These are phyloP conservation scores for Phenoliferia sp. DNA, from an alignment of 1,284 basidiomycete genomes.

Conservation along the genomic window DNA sequence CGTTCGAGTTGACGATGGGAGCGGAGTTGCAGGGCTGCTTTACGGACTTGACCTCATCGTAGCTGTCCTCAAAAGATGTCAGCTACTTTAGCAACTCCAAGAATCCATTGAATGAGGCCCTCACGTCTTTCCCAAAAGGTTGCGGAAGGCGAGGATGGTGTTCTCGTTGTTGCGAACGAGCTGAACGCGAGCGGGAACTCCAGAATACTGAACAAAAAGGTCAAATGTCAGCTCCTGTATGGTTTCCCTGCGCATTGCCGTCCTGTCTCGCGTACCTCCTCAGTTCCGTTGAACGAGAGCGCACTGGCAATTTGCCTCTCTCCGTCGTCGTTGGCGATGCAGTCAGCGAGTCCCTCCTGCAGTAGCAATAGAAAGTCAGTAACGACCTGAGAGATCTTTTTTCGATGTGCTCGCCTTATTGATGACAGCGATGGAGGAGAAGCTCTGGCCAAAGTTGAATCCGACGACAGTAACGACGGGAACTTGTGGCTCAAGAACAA, in stretches of 20 bases:
- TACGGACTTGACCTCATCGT: constrained; percentile 55
- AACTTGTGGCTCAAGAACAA: constrained; percentile 13
- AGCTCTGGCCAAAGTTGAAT: constrained; percentile 96
- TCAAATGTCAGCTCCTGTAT: not conserved
- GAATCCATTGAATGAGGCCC: constrained; percentile 36
- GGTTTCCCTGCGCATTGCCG: not conserved
- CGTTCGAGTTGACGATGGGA: constrained; percentile 65
- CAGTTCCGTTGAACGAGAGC: constrained; percentile 84
- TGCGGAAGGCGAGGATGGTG: constrained; percentile 89
- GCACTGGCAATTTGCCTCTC: constrained; percentile 96
- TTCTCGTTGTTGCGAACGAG: constrained; percentile 93
- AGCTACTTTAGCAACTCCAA: constrained; percentile 24
- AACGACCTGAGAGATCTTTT: not conserved
- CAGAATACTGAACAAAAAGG: constrained; percentile 68
- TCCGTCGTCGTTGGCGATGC: constrained; percentile 97
- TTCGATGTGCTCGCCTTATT: constrained; percentile 58
- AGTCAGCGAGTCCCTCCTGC: constrained; percentile 81
- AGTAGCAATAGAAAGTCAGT: not conserved
- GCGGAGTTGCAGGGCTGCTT: constrained; percentile 80
- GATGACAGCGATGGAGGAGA: constrained; percentile 89
- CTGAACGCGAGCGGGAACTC: constrained; percentile 90
- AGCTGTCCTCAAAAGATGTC: constrained; percentile 39
- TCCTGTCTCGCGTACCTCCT: constrained; percentile 57
- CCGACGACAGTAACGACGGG: constrained; percentile 53
- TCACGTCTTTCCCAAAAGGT: constrained; percentile 85